Conservation (phyloP, 2,329 filamentous ascomycete species). For the Knoxdaviesia proteae region DNA sequence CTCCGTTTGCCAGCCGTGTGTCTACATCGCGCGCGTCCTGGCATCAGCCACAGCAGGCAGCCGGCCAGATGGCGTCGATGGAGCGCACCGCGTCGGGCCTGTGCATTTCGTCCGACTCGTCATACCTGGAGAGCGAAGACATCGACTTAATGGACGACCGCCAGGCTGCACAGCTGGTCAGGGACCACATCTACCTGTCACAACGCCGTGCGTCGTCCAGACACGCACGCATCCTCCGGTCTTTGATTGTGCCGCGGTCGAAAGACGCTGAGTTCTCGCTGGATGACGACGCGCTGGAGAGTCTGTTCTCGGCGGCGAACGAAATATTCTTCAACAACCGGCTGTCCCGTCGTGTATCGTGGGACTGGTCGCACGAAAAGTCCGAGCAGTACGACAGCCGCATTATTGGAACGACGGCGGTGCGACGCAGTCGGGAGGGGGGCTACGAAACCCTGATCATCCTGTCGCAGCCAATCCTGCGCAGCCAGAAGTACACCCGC, state of each 20-base stretch:
- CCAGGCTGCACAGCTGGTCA: constrained; percentile 26
- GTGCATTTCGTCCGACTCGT: constrained; percentile 21
- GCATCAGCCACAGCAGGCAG: neutral
- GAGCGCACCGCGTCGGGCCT: constrained; percentile 28
- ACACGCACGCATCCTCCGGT: constrained; percentile 34
- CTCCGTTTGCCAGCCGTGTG: neutral
- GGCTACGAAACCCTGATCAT: constrained; percentile 44
- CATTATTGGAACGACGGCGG: constrained; percentile 41
- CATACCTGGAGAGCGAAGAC: constrained; percentile 7
- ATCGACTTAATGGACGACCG: constrained; percentile 21
- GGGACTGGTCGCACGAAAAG: constrained; percentile 37
- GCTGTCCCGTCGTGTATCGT: constrained; percentile 34
- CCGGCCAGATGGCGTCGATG: constrained; percentile 11
- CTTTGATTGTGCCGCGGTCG: constrained; percentile 31
- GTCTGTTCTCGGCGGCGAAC: constrained; percentile 39
- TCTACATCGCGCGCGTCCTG: neutral
- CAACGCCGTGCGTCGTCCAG: constrained; percentile 26
- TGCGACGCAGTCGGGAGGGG: constrained; percentile 23
- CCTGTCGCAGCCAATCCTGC: constrained; percentile 37
- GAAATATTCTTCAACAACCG: constrained; percentile 39
- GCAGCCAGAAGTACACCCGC: constrained; percentile 32
- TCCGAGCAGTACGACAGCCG: constrained; percentile 28
- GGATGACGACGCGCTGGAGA: constrained; percentile 33
- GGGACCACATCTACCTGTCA: constrained; percentile 22
- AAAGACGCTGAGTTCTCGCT: constrained; percentile 26